Conservation (phyloP, 176 grass and related monocot genomes). For the Melocanna baccifera region DNA sequence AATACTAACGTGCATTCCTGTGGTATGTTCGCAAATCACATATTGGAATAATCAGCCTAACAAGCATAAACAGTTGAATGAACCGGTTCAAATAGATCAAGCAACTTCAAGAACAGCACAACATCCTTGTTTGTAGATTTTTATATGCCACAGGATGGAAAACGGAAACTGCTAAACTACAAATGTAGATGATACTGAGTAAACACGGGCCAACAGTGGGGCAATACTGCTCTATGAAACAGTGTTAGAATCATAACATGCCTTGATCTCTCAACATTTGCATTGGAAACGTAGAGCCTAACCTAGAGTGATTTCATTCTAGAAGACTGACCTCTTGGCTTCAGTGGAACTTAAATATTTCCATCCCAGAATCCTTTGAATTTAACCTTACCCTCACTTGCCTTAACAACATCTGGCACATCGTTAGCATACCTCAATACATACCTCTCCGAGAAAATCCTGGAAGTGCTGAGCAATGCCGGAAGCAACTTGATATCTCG, state of each 20-base stretch:
- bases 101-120: not conserved
- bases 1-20: not conserved
- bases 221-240: not conserved
- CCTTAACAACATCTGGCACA: slow-evolving; percentile 45
- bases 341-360: not conserved
- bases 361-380: slow-evolving; percentile 37
- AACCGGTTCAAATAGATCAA: not conserved
- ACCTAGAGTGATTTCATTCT: not conserved
- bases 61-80: not conserved
- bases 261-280: not conserved
- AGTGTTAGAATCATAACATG: slow-evolving; percentile 18
- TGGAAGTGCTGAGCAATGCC: not conserved
- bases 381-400: slow-evolving; percentile 46
- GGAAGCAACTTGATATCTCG: not conserved
- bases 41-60: not conserved
- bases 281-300: not conserved
- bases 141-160: not conserved
- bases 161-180: not conserved
- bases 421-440: slow-evolving; percentile 27
- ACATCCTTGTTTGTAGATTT: not conserved
- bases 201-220: not conserved
- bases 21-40: not conserved
- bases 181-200: slow-evolving; percentile 7
- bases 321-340: not conserved
- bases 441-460: not conserved